Evolutionary conservation across 2,329 filamentous ascomycete genomes (phyloP).

Genomic region (Cladosporium colombiae): DNA sequence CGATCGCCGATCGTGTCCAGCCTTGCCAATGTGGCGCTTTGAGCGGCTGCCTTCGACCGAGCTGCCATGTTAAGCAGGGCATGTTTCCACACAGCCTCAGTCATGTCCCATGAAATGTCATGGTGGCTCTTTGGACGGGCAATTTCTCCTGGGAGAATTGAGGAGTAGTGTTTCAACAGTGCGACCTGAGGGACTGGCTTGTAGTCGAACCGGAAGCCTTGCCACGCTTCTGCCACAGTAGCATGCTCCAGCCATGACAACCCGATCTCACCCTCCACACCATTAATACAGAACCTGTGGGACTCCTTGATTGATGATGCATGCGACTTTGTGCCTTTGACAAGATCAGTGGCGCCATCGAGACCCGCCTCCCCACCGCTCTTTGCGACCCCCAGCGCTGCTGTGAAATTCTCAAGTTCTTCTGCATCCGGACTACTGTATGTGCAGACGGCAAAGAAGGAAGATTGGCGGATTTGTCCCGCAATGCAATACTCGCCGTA

Average conservation of each 20-base stretch:
- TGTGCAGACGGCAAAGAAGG: constrained; percentile 12
- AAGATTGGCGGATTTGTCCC: constrained; percentile 2
- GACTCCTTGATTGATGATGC: constrained; percentile 2
- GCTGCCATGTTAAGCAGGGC: constrained; percentile 10
- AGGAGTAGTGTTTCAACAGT: constrained; percentile 15
- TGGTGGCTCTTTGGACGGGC: neutral
- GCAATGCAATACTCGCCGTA: constrained; percentile 17
- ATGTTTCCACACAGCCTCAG: constrained; percentile 8
- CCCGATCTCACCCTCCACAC: neutral
- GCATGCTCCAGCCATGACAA: neutral
- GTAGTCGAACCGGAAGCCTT: constrained; percentile 13
- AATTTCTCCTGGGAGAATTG: constrained; percentile 1
- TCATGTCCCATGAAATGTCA: neutral
- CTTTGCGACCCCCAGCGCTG: neutral
- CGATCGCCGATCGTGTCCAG: constrained; percentile 5
- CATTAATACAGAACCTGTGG: neutral
- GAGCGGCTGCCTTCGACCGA: neutral
- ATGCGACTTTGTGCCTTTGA: constrained; percentile 3
- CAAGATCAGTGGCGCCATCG: constrained; percentile 1
- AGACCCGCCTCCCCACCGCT: neutral
- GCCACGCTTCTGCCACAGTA: constrained; percentile 13
- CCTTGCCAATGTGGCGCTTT: neutral
- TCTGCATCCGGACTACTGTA: neutral
- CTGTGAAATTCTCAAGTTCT: constrained; percentile 1
- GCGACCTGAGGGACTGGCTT: constrained; percentile 13